These are phyloP conservation scores for Colletotrichum caudatum DNA, from an alignment of 2,329 filamentous ascomycete genomes.

Conservation along the genomic window DNA sequence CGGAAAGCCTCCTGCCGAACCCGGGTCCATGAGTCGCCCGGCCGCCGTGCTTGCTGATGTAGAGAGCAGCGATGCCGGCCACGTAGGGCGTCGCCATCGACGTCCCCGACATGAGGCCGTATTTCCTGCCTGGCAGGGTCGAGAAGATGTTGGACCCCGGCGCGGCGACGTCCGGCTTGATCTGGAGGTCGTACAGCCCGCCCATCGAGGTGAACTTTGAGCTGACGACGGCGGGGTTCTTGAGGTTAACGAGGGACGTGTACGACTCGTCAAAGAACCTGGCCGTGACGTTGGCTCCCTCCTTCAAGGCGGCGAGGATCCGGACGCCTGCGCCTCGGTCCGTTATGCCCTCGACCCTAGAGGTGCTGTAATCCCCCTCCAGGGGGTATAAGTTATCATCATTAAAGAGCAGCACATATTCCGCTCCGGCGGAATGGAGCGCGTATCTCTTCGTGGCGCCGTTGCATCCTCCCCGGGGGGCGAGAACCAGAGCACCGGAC, in stretches of 20 bases:
- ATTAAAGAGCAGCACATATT: slow-evolving; percentile 57
- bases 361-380: slow-evolving; percentile 2
- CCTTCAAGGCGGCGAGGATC: slow-evolving; percentile 12
- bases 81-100: slow-evolving; percentile 69
- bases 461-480: slow-evolving; percentile 42
- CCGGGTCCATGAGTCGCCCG: slow-evolving; percentile 52
- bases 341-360: slow-evolving; percentile 2
- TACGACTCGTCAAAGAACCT: slow-evolving; percentile 20
- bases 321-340: slow-evolving; percentile 3
- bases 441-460: slow-evolving; percentile 51
- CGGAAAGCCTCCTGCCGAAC: slow-evolving; percentile 45
- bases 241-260: not conserved
- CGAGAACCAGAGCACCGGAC: slow-evolving; percentile 55
- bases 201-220: slow-evolving; percentile 63
- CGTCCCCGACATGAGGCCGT: slow-evolving; percentile 63
- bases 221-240: slow-evolving; percentile 16
- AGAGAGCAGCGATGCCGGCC: slow-evolving; percentile 63
- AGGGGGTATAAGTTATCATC: slow-evolving; percentile 40
- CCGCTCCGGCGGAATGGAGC: slow-evolving; percentile 53
- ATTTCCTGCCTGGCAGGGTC: slow-evolving; percentile 58
- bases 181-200: slow-evolving; percentile 61
- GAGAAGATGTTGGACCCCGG: slow-evolving; percentile 64
- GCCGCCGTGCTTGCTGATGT: slow-evolving; percentile 57
- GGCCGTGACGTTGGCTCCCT: slow-evolving; percentile 20
- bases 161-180: slow-evolving; percentile 64